phyloP scores from a whole-genome alignment of 345 rosid species.

The Lepidium aucheri region DNA sequence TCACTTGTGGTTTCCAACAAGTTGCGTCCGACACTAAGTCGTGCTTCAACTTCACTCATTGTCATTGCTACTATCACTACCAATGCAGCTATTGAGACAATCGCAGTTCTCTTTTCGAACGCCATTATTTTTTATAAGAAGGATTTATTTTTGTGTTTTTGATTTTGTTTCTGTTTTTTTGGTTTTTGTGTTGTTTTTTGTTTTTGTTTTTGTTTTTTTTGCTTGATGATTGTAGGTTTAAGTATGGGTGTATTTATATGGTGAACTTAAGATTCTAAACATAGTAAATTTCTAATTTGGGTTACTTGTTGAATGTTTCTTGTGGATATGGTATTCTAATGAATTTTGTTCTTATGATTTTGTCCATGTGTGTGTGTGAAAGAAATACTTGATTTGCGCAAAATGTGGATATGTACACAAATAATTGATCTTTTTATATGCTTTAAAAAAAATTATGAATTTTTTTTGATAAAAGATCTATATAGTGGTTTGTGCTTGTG shows the following conservation, averaged over 20 bases:
- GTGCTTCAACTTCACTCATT: not conserved
- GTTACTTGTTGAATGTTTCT: not conserved
- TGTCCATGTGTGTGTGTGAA: too few species aligned
- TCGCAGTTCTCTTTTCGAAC: not conserved
- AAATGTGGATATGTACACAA: not conserved
- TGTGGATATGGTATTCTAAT: not conserved
- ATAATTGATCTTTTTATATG: too few species aligned
- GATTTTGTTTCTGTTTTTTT: not conserved
- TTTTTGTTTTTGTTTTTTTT: not conserved
- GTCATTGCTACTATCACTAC: not conserved
- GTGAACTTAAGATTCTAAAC: not conserved
- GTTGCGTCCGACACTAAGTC: not conserved
- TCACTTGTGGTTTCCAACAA: not conserved
- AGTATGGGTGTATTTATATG: not conserved
- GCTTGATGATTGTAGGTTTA: not conserved
- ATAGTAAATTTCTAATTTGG: conserved; percentile 14
- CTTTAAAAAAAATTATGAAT: too few species aligned
- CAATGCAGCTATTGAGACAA: not conserved
- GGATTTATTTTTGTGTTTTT: not conserved
- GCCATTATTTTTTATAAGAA: not conserved
- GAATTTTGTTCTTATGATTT: not conserved
- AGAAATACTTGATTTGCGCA: not conserved
- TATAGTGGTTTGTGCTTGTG: too few species aligned
- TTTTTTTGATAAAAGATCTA: too few species aligned
- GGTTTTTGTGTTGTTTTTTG: not conserved